phyloP scores from a whole-genome alignment of 2,329 filamentous ascomycete species.

The Plenodomus tracheiphilus region DNA sequence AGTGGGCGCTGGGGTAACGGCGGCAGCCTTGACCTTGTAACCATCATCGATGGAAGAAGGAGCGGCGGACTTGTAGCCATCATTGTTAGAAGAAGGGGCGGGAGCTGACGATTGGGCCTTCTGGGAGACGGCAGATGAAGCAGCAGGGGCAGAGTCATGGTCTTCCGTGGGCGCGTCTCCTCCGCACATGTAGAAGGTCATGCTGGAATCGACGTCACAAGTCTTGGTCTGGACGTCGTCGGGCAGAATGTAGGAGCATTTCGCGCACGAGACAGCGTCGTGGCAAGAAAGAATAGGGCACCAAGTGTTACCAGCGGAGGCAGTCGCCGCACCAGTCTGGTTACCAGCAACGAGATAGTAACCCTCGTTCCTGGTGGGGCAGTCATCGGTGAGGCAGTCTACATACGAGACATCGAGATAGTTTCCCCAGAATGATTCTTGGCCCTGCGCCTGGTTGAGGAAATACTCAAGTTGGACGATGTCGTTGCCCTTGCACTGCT shows the following conservation, averaged over 20 bases:
- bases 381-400: slow-evolving; percentile 35
- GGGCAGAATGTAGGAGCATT: slow-evolving; percentile 36
- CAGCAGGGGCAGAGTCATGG: slow-evolving; percentile 11
- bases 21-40: slow-evolving; percentile 25
- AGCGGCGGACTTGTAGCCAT: neutral
- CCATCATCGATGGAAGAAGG: slow-evolving; percentile 10
- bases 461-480: slow-evolving; percentile 47
- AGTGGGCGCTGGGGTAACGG: slow-evolving; percentile 23
- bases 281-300: slow-evolving; percentile 37
- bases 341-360: slow-evolving; percentile 37
- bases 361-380: slow-evolving; percentile 39
- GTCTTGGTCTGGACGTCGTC: slow-evolving; percentile 40
- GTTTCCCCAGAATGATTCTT: slow-evolving; percentile 22
- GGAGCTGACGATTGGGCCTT: slow-evolving; percentile 5
- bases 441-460: slow-evolving; percentile 14
- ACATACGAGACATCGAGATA: slow-evolving; percentile 47
- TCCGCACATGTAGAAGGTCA: slow-evolving; percentile 43
- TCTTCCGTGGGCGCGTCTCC: slow-evolving; percentile 28
- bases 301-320: slow-evolving; percentile 28
- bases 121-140: slow-evolving; percentile 1
- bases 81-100: slow-evolving; percentile 13
- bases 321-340: slow-evolving; percentile 16
- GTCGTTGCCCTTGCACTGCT: slow-evolving; percentile 31
- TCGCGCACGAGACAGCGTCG: slow-evolving; percentile 26
- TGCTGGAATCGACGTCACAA: slow-evolving; percentile 29